These are phyloP conservation scores for Monosporascus ibericus DNA, from an alignment of 2,329 filamentous ascomycete genomes.

Conservation along the genomic window DNA sequence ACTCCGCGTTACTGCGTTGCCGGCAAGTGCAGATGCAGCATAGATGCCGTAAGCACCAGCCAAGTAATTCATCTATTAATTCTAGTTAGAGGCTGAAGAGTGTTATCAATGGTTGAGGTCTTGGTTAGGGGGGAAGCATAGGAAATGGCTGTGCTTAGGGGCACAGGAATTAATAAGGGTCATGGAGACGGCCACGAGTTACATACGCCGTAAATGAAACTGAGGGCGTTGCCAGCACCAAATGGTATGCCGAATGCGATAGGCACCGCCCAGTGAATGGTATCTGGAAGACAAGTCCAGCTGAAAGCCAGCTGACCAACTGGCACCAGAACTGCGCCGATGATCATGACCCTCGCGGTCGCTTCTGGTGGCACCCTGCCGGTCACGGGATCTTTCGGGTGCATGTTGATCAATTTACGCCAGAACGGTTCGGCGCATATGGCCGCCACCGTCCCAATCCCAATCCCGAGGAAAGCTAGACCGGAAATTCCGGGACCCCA, in stretches of 20 bases:
- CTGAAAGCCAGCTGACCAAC: constrained; percentile 80
- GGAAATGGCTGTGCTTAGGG: too few relatives aligned
- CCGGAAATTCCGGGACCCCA: constrained; percentile 71
- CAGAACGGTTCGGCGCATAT: constrained; percentile 65
- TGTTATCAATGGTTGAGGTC: too few relatives aligned
- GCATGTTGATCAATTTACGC: constrained; percentile 69
- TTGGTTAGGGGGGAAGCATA: too few relatives aligned
- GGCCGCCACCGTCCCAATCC: constrained; percentile 56
- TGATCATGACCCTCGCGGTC: constrained; percentile 71
- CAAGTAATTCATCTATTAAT: constrained; percentile 60
- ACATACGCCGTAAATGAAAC: constrained; percentile 68
- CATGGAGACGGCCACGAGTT: not conserved
- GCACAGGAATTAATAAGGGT: too few relatives aligned
- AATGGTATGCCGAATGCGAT: constrained; percentile 76
- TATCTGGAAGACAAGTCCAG: constrained; percentile 74
- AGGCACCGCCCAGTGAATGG: constrained; percentile 77
- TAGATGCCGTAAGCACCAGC: constrained; percentile 76
- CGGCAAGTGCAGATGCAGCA: constrained; percentile 72
- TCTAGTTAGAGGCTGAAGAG: not conserved
- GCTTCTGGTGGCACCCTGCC: constrained; percentile 72
- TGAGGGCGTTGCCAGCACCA: constrained; percentile 66
- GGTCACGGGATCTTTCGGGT: constrained; percentile 68
- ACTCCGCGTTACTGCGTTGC: constrained; percentile 69
- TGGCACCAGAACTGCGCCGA: constrained; percentile 68
- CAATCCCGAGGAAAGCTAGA: constrained; percentile 69